phyloP scores from a whole-genome alignment of 805 yeast genomes.

The Candida michaelii region DNA sequence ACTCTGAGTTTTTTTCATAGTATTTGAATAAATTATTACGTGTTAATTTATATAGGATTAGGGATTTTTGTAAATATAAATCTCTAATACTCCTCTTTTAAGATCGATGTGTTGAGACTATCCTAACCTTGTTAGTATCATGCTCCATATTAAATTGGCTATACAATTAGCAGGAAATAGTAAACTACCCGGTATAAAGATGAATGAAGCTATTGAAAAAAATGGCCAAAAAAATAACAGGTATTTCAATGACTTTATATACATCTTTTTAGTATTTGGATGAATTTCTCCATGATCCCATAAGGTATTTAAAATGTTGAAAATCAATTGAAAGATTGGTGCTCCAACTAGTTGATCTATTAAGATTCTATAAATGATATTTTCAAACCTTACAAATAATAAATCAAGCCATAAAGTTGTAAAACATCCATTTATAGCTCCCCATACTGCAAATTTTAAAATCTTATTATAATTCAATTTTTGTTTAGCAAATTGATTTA shows the following conservation, averaged over 20 bases:
- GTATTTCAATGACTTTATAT: conserved; percentile 48
- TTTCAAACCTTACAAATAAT: conserved; percentile 37
- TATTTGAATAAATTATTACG: too few species aligned
- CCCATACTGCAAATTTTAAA: conserved; percentile 59
- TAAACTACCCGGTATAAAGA: conserved; percentile 45
- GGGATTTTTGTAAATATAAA: neutral
- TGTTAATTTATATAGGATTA: too few species aligned
- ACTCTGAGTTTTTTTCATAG: too few species aligned
- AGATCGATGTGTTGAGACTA: conserved; percentile 5
- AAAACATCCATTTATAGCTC: conserved; percentile 55
- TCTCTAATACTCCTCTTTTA: neutral
- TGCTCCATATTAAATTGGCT: conserved; percentile 56
- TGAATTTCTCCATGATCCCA: conserved; percentile 55
- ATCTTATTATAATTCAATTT: conserved; percentile 31
- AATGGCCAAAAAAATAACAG: conserved; percentile 62
- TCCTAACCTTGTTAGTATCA: conserved; percentile 42
- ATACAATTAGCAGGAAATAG: conserved; percentile 61
- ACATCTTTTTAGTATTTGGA: conserved; percentile 34
- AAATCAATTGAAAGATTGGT: conserved; percentile 52
- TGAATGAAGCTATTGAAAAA: conserved; percentile 51
- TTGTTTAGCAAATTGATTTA: conserved; percentile 34
- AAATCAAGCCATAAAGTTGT: conserved; percentile 57
- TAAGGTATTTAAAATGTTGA: conserved; percentile 46
- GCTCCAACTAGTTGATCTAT: conserved; percentile 58
- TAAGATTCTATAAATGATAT: conserved; percentile 38